Evolutionary conservation across 2,329 filamentous ascomycete genomes (phyloP), one percentile per base, ranked within the genome.

Genomic region (Alternaria incomplexa): DNA sequence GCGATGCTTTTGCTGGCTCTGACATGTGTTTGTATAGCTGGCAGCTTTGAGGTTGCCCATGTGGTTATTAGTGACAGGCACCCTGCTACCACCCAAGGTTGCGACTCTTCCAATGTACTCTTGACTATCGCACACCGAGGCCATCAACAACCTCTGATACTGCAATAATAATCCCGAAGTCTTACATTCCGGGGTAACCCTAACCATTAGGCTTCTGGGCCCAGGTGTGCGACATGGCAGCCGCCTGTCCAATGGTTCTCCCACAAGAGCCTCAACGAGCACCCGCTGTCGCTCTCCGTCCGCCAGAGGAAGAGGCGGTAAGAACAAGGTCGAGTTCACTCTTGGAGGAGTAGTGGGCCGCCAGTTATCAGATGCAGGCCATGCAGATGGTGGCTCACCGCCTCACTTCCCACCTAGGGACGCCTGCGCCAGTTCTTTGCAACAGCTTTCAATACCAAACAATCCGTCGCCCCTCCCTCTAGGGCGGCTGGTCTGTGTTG

Each of bases 221-320:
- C 54, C 58, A 56, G 46, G 58, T 66, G 74, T 66, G 74, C 72
- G 68, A 72, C 69, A 68, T 77, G 73, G 74, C 71, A 69, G n/a
- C 67, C 58, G 68, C 59, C 53, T 68, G 65, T 63, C 76, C 73
- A 76, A 74, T 71, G 70, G 59, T 68, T 71, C 56, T 58, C 28
- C 54, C 26, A 32, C 65, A 54, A 64, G 54, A 60, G 58, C 65
- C 61, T 62, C 63, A 61, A 63, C 30, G 59, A 64, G 57, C 65
- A 69, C 62, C 58, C 59, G 65, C 62, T 65, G 59, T 64, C 67
- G 65, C 45, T 26, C 28, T 32, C 53, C 36, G 56, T 50, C 64
- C 56, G 47, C 61, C 65, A 69, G 58, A 69, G 62, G 64, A 78
- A 79, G 75, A 71, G 74, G 77, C 77, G 77, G 77, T 79, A 79